Percentiles rank a stretch among this genome's conserved stretches.
Evolutionary conservation across 2,329 filamentous ascomycete species (phyloP).

Genomic region (Colletotrichum magnum): DNA sequence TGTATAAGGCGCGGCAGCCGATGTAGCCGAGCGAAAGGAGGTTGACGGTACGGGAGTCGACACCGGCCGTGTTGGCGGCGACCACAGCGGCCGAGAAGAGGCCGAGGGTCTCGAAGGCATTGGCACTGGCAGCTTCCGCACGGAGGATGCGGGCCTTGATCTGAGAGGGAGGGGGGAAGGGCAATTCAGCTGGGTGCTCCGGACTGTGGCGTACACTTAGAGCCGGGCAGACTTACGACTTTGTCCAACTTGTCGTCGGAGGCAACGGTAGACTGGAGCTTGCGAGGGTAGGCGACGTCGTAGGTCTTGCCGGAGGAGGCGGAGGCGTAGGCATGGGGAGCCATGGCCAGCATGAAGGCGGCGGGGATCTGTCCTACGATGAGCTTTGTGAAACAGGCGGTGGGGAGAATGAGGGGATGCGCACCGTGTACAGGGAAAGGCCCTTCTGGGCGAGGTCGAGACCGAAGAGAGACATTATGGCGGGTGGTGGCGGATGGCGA

Average conservation of each 20-base stretch:
- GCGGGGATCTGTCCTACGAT: constrained; percentile 54
- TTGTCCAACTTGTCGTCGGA: constrained; percentile 51
- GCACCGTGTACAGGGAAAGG: constrained; percentile 51
- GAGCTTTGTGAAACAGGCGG: not conserved
- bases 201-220: not conserved
- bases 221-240: constrained; percentile 39
- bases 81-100: constrained; percentile 59
- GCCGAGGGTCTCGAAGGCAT: constrained; percentile 61
- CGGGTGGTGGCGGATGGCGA: not conserved
- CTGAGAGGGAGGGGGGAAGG: constrained; percentile 44
- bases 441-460: constrained; percentile 52
- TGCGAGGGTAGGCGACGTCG: constrained; percentile 57
- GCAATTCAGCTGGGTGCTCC: not conserved
- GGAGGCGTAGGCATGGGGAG: constrained; percentile 54
- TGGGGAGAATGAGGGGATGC: constrained; percentile 34
- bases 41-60: constrained; percentile 56
- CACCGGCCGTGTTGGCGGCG: constrained; percentile 61
- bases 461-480: constrained; percentile 45
- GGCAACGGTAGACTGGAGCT: constrained; percentile 48
- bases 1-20: constrained; percentile 55
- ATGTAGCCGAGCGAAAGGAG: constrained; percentile 56
- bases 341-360: constrained; percentile 52
- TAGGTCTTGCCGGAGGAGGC: constrained; percentile 50
- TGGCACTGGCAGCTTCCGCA: constrained; percentile 63
- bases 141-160: constrained; percentile 69